These are phyloP conservation scores for Aspergillus homomorphus DNA, from an alignment of 495 filamentous ascomycete species.

Conservation along the genomic window DNA sequence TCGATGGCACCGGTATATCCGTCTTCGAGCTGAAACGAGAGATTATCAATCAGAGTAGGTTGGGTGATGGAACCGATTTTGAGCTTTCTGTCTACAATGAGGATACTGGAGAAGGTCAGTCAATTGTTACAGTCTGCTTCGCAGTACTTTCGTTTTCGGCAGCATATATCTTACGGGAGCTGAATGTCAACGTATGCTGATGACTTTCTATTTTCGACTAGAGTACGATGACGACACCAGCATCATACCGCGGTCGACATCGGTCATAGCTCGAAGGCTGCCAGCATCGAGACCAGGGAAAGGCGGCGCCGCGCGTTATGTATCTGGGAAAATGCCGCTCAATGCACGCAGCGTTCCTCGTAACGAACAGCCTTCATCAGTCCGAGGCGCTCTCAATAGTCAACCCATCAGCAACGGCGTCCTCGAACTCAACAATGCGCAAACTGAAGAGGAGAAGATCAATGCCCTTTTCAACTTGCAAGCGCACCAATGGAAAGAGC, in stretches of 20 bases:
- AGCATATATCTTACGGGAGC: too few relatives aligned
- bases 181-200: neutral
- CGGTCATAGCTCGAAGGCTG: slow-evolving; percentile 84
- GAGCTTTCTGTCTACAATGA: slow-evolving; percentile 90
- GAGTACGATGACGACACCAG: slow-evolving; percentile 97
- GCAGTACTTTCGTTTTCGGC: neutral
- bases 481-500: slow-evolving; percentile 80
- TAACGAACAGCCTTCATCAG: slow-evolving; percentile 58
- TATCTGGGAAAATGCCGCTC: slow-evolving; percentile 93
- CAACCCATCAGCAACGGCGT: slow-evolving; percentile 52
- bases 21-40: slow-evolving; percentile 98
- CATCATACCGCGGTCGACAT: slow-evolving; percentile 89
- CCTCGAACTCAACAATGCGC: slow-evolving; percentile 62
- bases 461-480: slow-evolving; percentile 83
- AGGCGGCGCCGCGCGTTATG: slow-evolving; percentile 90
- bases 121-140: slow-evolving; percentile 3
- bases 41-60: slow-evolving; percentile 87
- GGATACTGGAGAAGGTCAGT: slow-evolving; percentile 86
- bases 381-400: slow-evolving; percentile 40
- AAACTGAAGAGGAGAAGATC: slow-evolving; percentile 88
- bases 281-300: slow-evolving; percentile 77
- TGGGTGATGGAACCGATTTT: slow-evolving; percentile 97
- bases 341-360: slow-evolving; percentile 79
- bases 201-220: slow-evolving; percentile 31
- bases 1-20: slow-evolving; percentile 97